Evolutionary conservation across 805 yeast species (phyloP).

Genomic region (Candida montana): DNA sequence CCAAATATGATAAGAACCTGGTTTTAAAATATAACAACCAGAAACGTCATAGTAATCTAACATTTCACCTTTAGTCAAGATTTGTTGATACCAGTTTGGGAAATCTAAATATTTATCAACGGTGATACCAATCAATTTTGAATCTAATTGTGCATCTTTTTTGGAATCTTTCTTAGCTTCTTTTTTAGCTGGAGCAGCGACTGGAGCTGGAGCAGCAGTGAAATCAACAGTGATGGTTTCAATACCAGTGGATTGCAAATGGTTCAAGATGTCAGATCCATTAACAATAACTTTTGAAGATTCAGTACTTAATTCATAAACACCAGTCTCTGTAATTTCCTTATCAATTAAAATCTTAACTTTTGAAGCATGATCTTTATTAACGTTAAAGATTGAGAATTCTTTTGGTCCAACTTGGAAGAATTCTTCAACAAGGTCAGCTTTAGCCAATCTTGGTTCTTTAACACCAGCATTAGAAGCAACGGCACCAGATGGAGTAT

Average conservation of each 20-base stretch:
- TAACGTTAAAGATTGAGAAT: constrained; percentile 49
- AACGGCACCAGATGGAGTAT: constrained; percentile 60
- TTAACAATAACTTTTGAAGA: constrained; percentile 46
- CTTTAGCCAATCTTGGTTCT: constrained; percentile 85
- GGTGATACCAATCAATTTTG: constrained; percentile 92
- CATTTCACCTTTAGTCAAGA: constrained; percentile 96
- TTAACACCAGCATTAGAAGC: constrained; percentile 67
- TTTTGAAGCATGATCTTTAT: constrained; percentile 46
- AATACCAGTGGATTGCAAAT: constrained; percentile 45
- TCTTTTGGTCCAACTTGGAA: constrained; percentile 55
- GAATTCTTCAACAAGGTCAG: constrained; percentile 65
- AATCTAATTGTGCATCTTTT: constrained; percentile 58
- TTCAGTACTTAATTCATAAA: constrained; percentile 42
- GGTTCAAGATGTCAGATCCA: constrained; percentile 42
- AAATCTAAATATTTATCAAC: constrained; percentile 89
- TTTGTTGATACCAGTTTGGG: constrained; percentile 96
- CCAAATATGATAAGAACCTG: constrained; percentile 93
- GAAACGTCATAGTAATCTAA: constrained; percentile 97
- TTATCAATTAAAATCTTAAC: constrained; percentile 56
- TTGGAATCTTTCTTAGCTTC: constrained; percentile 25
- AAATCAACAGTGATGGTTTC: constrained; percentile 53
- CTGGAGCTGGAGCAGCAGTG: constrained; percentile 34
- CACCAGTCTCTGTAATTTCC: constrained; percentile 34
- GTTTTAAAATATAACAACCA: constrained; percentile 97
- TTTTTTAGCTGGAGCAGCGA: constrained; percentile 9